Conservation (phyloP, 805 yeast genomes). For the Metschnikowia koreensis region DNA sequence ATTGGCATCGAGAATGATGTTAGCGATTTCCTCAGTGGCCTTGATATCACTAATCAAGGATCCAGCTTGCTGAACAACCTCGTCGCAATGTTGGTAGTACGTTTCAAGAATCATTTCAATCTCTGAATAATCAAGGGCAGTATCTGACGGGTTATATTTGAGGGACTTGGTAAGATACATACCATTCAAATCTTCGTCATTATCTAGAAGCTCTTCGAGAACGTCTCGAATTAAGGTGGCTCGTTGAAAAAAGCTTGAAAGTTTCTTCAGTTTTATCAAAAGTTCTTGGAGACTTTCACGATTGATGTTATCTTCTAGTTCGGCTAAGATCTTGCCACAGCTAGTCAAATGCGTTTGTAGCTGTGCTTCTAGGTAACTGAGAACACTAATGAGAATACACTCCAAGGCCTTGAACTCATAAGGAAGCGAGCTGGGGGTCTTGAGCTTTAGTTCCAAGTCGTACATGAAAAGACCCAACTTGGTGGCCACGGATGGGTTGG, state of each 20-base stretch:
- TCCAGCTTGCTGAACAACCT: slow-evolving; percentile 87
- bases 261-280: slow-evolving; percentile 66
- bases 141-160: slow-evolving; percentile 18
- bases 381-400: slow-evolving; percentile 75
- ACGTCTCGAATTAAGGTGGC: slow-evolving; percentile 74
- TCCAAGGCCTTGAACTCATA: slow-evolving; percentile 86
- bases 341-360: slow-evolving; percentile 53
- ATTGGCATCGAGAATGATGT: slow-evolving; percentile 86
- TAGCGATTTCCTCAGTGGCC: slow-evolving; percentile 90
- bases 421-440: slow-evolving; percentile 24
- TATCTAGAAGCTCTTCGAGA: slow-evolving; percentile 78
- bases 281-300: slow-evolving; percentile 71
- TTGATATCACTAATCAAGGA: slow-evolving; percentile 78
- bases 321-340: slow-evolving; percentile 64
- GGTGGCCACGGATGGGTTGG: slow-evolving; percentile 63
- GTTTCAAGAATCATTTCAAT: slow-evolving; percentile 85
- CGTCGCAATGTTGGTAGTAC: slow-evolving; percentile 89
- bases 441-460: slow-evolving; percentile 75
- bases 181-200: slow-evolving; percentile 77
- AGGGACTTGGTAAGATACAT: slow-evolving; percentile 64
- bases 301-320: slow-evolving; percentile 76
- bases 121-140: slow-evolving; percentile 54
- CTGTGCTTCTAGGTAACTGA: slow-evolving; percentile 77
- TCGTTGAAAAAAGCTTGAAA: slow-evolving; percentile 73
- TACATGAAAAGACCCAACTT: slow-evolving; percentile 76